Evolutionary conservation across 2,329 filamentous ascomycete species (phyloP), one percentile per base, ranked within the genome.

Genomic region (Gaeumannomyces tritici): DNA sequence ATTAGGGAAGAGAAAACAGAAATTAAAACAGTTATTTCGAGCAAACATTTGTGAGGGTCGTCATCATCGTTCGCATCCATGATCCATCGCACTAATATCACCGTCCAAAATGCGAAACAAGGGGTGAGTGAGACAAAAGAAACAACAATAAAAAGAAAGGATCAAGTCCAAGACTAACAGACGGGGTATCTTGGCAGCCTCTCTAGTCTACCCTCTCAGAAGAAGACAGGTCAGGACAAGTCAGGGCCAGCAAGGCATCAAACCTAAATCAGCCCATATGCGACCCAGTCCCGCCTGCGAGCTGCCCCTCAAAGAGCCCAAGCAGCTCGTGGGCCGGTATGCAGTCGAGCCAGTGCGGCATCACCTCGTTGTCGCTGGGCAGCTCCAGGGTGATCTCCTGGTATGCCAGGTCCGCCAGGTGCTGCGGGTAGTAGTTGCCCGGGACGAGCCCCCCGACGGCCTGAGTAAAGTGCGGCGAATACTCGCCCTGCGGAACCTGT

Each of bases 361-460:
- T 84, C 74, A 90, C 83, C 56, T 90, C 88, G 21, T 85, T 82
- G 54, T 80, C 64, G 0, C 85, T 86, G 24, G 92, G 74, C 5
- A 51, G 83, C 77, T 28, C 83, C 84, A 79, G 93, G 88, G 66
- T 93, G 42, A 93, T 85, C 66, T 93, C 89, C 65, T 90, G 89
- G 64, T 93, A 90, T 65, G 89, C 86, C 65, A 76, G 75, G 58
- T 81, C 76, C 64, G 77, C 74, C 62, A 71, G 51, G 21, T 61
- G 59, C 24, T 31, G 12, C 13, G 51, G 54, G 29, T 61, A 56
- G n/a, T 35, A 54, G 42, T 47, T 27, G 51, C 27, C 27, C 28
- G 59, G 28, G 21, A 28, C 54, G 27, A 28, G 47, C 11, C 51
- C 42, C 11, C 59, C 59, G 12, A 47, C 47, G n/a, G 59, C 67